Evolutionary conservation across 495 filamentous ascomycete species (phyloP).

Genomic region (Parmelia sp.): DNA sequence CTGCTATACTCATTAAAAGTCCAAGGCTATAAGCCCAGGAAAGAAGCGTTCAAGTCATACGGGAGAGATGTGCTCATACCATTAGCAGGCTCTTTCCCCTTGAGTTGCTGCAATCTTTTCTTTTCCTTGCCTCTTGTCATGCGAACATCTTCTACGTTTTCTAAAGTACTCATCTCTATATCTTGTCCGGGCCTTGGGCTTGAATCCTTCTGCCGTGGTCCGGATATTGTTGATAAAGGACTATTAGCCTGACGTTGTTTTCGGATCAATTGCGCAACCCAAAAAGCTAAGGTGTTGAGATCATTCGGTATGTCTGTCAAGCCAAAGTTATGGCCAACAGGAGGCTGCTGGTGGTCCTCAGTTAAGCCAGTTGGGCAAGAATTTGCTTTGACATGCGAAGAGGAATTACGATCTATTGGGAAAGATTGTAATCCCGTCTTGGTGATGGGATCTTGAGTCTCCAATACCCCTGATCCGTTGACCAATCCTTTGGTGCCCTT

Average conservation of each 20-base stretch:
- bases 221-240: not conserved
- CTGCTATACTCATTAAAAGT: not conserved
- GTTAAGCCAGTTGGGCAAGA: no score
- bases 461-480: not conserved
- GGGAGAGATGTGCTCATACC: not conserved
- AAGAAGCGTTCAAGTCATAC: not conserved
- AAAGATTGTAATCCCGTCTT: not conserved
- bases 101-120: not conserved
- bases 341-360: not conserved
- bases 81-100: not conserved
- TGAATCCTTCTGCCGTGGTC: not conserved
- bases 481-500: not conserved
- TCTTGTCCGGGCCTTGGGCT: not conserved
- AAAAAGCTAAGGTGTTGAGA: not conserved
- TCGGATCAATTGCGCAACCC: slow-evolving; percentile 1
- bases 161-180: not conserved
- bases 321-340: not conserved
- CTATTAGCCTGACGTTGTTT: not conserved
- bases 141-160: not conserved
- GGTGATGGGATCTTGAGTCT: no score
- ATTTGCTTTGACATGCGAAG: not conserved
- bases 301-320: not conserved
- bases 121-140: slow-evolving; percentile 7
- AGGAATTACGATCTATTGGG: not conserved
- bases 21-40: no score